Conservation (phyloP, 2,329 filamentous ascomycete species). For the Colletotrichum zoysiae region DNA sequence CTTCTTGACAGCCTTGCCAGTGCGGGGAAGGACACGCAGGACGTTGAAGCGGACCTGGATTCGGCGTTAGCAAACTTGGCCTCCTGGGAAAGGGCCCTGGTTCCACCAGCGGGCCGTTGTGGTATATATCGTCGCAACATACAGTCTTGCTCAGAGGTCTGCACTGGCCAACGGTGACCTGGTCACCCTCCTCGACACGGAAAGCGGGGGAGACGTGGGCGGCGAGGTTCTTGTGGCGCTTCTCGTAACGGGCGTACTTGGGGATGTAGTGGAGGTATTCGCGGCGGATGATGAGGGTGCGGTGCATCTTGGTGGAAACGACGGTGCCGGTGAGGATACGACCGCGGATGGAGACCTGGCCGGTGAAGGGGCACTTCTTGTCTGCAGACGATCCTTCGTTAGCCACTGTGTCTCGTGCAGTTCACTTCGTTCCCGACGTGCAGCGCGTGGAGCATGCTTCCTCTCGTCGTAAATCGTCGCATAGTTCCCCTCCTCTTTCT, state of each 20-base stretch:
- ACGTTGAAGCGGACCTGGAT: conserved; percentile 97
- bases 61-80: conserved; percentile 29
- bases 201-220: conserved; percentile 99
- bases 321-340: conserved; percentile 99
- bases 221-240: conserved; percentile 99
- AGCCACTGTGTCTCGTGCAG: conserved; percentile 23
- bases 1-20: conserved; percentile 96
- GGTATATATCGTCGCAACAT: conserved; percentile 60
- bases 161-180: conserved; percentile 99
- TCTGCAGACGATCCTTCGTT: conserved; percentile 66
- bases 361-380: conserved; percentile 99
- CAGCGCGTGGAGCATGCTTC: background rate
- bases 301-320: conserved; percentile 99
- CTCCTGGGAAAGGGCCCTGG: background rate
- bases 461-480: background rate
- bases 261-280: conserved; percentile 99
- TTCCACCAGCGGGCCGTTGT: background rate
- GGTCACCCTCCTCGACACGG: conserved; percentile 99
- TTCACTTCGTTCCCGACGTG: background rate
- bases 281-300: conserved; percentile 98
- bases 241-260: conserved; percentile 99
- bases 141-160: conserved; percentile 99
- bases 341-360: conserved; percentile 98
- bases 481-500: background rate
- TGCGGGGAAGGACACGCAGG: conserved; percentile 96